These are phyloP conservation scores for Capsella bursapastoris DNA, from an alignment of 345 rosid genomes.

Conservation along the genomic window DNA sequence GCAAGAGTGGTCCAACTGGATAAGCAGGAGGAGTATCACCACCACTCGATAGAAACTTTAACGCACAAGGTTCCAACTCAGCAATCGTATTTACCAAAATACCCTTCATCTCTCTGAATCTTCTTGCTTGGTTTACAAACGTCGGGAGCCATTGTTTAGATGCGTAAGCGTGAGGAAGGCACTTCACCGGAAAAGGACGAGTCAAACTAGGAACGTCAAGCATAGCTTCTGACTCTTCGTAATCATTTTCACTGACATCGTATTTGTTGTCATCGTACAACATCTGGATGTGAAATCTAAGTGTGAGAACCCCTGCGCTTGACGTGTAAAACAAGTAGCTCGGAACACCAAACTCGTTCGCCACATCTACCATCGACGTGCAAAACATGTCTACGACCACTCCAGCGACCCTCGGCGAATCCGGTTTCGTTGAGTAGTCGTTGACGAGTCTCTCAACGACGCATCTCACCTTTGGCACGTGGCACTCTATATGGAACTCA, in stretches of 20 bases:
- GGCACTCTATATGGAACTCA: too few species aligned
- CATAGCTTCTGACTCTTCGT: background rate
- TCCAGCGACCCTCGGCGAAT: background rate
- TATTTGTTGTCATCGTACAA: background rate
- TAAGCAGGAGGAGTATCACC: too few species aligned
- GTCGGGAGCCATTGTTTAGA: background rate
- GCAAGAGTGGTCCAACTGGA: too few species aligned
- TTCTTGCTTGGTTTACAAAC: background rate
- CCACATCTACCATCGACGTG: background rate
- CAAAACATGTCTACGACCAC: background rate
- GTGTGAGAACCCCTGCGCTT: background rate
- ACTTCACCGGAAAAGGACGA: background rate
- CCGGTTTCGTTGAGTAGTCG: background rate
- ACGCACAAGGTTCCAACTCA: background rate
- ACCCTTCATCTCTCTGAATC: too few species aligned
- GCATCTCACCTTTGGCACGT: background rate
- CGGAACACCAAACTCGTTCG: too few species aligned
- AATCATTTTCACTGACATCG: background rate
- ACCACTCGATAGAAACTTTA: too few species aligned
- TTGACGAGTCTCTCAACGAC: background rate
- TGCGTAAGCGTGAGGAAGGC: background rate
- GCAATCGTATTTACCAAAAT: background rate
- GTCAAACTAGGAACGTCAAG: background rate
- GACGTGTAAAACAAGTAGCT: background rate
- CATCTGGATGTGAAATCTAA: background rate